These are phyloP conservation scores for Tetrahymena borealis DNA, from an alignment of 73 alveolate species.

Conservation along the genomic window DNA sequence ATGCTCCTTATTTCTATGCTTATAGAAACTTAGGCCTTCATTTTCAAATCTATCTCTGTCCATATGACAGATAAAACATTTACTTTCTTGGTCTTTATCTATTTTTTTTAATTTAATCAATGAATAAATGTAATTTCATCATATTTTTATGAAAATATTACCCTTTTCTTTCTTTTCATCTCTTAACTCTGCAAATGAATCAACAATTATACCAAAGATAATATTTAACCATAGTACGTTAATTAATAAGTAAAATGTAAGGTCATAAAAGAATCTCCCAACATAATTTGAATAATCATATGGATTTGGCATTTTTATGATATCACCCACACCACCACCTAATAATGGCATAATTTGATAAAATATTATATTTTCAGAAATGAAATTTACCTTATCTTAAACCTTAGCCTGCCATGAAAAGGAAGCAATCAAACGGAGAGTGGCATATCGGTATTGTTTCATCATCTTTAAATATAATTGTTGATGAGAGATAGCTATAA, in stretches of 20 bases:
- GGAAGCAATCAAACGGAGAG: neutral
- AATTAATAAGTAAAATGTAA: constrained; percentile 14
- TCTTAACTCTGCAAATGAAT: constrained; percentile 38
- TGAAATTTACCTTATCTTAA: neutral
- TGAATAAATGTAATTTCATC: neutral
- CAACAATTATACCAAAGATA: constrained; percentile 37
- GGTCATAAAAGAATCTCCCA: constrained; percentile 23
- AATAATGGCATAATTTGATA: neutral
- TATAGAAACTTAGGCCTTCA: constrained; percentile 16
- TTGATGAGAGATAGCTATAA: neutral
- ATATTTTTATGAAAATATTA: neutral
- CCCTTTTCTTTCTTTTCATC: constrained; percentile 24
- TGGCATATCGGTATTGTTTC: neutral
- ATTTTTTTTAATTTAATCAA: neutral
- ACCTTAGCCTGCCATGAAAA: neutral
- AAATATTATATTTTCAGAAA: neutral
- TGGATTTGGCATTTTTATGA: neutral
- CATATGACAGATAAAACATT: constrained; percentile 36
- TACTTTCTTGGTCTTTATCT: constrained; percentile 25
- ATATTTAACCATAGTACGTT: constrained; percentile 14
- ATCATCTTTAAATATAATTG: neutral
- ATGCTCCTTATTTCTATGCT: constrained; percentile 20
- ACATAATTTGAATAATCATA: neutral
- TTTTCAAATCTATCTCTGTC: constrained; percentile 39
- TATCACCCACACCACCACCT: neutral